Base-by-base conservation (phyloP, 768 basidiomycete species). In the Macrolepiota dolichaula region DNA sequence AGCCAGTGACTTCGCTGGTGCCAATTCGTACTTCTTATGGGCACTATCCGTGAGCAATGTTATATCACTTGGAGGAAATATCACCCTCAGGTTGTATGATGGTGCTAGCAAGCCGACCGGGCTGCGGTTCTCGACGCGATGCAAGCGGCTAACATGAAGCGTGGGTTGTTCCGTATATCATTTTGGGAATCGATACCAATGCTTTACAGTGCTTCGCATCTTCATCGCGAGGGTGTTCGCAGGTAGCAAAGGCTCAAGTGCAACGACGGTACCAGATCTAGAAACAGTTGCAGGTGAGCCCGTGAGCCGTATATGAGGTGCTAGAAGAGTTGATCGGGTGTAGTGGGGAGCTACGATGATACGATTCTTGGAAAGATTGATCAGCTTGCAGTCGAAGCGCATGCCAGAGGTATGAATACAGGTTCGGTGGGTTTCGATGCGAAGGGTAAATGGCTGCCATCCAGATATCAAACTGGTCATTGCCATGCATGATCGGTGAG, bases 1-100 rank as follows among this genome's bases (percentile, higher is more conserved):
- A 10, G 69, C 69, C 15, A 70, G 69, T 35, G 68, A 70, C 57
- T 69, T 70, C 44, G 69, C 69, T 6, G 68, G 69, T 40, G 69
- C 68, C n/a, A 70, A 70, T 54, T 66, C 68, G 0, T 70, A 65
- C 55, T 70, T 25, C 62, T 63, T 10, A 7, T 32, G 29, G 29
- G 29, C 29, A 32, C 7, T 32, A 32, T 32, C 29, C 29, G 68
- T 70, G 44, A 32, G 64, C 66, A 44, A 15, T 3, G 22, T 9
- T 24, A 49, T 12, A 22, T 49, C 25, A n/a, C 22, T 24, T 49
- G 22, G 5, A n/a, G 10, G 42, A 44, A 19, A 44, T 44, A 17
- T 44, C 17, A n/a, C 19, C 42, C n/a, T 44, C n/a, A 44, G 6
- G 7, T 44, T 44, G 17, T 17, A 17, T 19, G 12, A 44, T 11